Conservation (phyloP, 2,329 filamentous ascomycete genomes). For the Neonectria ditissima region DNA sequence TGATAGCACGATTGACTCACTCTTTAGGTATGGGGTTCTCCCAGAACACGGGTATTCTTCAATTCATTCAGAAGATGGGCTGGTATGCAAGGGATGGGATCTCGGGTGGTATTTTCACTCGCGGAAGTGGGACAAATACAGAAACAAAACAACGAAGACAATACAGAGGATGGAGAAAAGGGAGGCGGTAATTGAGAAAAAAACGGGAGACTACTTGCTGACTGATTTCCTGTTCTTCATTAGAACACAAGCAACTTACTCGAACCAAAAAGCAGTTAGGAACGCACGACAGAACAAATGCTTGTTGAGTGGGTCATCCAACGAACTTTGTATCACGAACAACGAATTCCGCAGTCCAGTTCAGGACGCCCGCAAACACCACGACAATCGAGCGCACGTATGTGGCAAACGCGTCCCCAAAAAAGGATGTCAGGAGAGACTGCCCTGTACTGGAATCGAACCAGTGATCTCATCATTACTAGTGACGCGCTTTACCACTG, state of each 20-base stretch:
- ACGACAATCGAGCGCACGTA: neutral
- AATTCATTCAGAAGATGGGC: neutral
- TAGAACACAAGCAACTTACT: neutral
- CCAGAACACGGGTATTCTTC: no score
- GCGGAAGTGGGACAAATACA: neutral
- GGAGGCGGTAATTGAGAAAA: neutral
- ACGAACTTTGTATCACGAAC: no score
- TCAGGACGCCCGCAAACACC: no score
- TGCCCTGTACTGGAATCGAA: slow-evolving; percentile 52
- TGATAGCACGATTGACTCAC: neutral
- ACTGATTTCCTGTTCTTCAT: neutral
- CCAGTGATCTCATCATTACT: slow-evolving; percentile 53
- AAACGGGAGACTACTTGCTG: neutral
- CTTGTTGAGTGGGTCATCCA: no score
- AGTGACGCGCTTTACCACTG: slow-evolving; percentile 53
- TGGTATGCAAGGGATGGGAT: neutral
- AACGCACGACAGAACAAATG: no score
- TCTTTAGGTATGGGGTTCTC: neutral
- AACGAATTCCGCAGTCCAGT: no score
- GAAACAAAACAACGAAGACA: neutral
- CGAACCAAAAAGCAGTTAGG: no score
- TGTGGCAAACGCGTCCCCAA: no score
- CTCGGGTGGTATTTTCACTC: neutral
- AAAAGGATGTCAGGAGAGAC: neutral
- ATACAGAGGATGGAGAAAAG: neutral